Conservation (phyloP, 495 filamentous ascomycete genomes). For the Trichoderma orchidacearum region DNA sequence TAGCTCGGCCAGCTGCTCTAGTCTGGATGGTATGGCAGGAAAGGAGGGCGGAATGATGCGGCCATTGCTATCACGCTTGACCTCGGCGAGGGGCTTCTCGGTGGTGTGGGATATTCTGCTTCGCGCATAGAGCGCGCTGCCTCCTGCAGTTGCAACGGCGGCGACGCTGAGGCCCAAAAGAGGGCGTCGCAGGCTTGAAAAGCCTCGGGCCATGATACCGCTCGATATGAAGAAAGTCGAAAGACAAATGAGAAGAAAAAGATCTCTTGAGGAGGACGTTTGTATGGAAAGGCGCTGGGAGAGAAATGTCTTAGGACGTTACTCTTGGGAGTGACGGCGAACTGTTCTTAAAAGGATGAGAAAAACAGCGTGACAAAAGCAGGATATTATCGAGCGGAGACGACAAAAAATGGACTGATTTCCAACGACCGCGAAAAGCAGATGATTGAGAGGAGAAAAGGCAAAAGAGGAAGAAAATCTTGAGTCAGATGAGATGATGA, state of each 20-base stretch:
- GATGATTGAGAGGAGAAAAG: neutral
- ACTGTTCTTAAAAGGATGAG: neutral
- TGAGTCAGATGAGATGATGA: neutral
- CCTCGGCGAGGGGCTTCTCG: conserved; percentile 1
- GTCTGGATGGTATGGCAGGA: conserved; percentile 42
- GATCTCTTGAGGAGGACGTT: neutral
- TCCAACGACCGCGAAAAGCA: neutral
- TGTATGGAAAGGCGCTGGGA: neutral
- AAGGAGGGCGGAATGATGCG: conserved; percentile 50
- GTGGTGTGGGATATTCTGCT: neutral
- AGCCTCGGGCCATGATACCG: neutral
- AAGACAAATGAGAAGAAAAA: neutral
- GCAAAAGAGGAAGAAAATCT: neutral
- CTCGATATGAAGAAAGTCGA: neutral
- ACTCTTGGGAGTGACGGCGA: neutral
- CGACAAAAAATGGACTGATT: neutral
- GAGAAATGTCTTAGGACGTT: neutral
- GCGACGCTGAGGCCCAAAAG: neutral
- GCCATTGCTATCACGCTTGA: conserved; percentile 21
- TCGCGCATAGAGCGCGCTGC: neutral
- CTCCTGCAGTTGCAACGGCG: neutral
- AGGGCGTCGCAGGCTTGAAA: neutral
- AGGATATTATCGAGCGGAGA: too few species aligned
- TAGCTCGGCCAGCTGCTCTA: conserved; percentile 38
- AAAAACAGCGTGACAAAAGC: neutral